A percentile compares a stretch with the other conserved stretches of the same genome.
phyloP scores from a whole-genome alignment of 495 filamentous ascomycete species.

The Filosporella fistucella region DNA sequence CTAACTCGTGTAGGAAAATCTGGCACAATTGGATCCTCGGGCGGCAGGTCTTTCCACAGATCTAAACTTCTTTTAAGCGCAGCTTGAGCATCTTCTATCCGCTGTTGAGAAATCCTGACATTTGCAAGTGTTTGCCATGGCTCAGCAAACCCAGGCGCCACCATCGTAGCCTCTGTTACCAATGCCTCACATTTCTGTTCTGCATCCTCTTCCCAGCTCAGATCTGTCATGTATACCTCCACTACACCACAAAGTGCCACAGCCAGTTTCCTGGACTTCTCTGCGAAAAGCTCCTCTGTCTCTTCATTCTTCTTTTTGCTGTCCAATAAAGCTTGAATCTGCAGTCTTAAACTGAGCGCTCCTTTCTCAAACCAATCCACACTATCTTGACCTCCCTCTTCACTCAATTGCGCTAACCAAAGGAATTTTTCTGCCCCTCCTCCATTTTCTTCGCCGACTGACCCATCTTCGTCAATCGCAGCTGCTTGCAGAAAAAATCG shows the following conservation, averaged over 20 bases:
- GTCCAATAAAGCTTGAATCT: slow-evolving; percentile 53
- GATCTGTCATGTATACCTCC: slow-evolving; percentile 98
- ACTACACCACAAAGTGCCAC: slow-evolving; percentile 84
- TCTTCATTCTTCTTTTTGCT: slow-evolving; percentile 27
- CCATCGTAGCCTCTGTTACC: slow-evolving; percentile 78
- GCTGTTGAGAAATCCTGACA: slow-evolving; percentile 81
- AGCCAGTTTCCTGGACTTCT: slow-evolving; percentile 74
- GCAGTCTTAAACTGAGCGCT: slow-evolving; percentile 58
- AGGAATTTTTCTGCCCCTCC: slow-evolving; percentile 93
- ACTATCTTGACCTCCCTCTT: slow-evolving; percentile 78
- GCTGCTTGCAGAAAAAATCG: slow-evolving; percentile 65
- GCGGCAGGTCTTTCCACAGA: slow-evolving; percentile 71
- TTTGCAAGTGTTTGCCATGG: slow-evolving; percentile 91
- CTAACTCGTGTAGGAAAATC: slow-evolving; percentile 81
- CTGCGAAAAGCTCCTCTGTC: slow-evolving; percentile 44
- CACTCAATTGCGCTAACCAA: slow-evolving; percentile 89
- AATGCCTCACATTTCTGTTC: slow-evolving; percentile 79
- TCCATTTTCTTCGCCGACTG: slow-evolving; percentile 35
- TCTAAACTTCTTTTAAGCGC: slow-evolving; percentile 72
- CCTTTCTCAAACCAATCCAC: slow-evolving; percentile 87
- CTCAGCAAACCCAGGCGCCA: slow-evolving; percentile 70
- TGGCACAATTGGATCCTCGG: slow-evolving; percentile 56
- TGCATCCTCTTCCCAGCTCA: slow-evolving; percentile 85
- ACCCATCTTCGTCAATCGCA: slow-evolving; percentile 68
- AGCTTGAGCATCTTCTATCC: slow-evolving; percentile 69